Percentiles rank a stretch among this genome's conserved stretches.
Evolutionary conservation across 1,284 basidiomycete genomes (phyloP).

Genomic region (Boletus semigastroideus): DNA sequence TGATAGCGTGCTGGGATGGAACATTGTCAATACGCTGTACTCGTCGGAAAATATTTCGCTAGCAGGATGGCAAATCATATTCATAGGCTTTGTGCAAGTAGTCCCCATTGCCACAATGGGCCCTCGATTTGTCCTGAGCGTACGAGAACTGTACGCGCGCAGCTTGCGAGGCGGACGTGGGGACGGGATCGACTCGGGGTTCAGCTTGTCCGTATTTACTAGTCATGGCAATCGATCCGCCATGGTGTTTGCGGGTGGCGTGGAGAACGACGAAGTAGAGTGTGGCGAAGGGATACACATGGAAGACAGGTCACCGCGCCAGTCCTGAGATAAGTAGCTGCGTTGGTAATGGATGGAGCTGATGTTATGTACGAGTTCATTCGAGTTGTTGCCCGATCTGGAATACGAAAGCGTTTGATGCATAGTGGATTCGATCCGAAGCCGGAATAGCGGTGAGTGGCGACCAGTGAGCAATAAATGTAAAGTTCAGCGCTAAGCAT

Average conservation of each 20-base stretch:
- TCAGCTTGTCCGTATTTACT: too few relatives aligned
- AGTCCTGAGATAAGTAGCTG: too few relatives aligned
- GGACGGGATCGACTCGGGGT: slow-evolving; percentile 1
- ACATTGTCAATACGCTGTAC: background rate
- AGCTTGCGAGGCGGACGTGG: background rate
- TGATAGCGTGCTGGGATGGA: slow-evolving; percentile 4
- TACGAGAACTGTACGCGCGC: slow-evolving; percentile 5
- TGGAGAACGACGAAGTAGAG: background rate
- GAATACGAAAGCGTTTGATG: too few relatives aligned
- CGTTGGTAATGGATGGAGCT: too few relatives aligned
- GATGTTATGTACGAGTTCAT: too few relatives aligned
- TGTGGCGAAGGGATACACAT: background rate
- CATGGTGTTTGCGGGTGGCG: slow-evolving; percentile 5
- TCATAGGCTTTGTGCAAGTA: background rate
- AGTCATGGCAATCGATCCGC: too few relatives aligned
- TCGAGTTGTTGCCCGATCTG: too few relatives aligned
- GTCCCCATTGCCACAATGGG: slow-evolving; percentile 2
- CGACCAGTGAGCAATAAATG: too few relatives aligned
- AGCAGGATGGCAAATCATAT: background rate
- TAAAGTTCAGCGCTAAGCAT: too few relatives aligned
- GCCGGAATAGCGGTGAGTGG: too few relatives aligned
- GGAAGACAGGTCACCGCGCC: too few relatives aligned
- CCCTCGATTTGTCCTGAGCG: slow-evolving; percentile 10
- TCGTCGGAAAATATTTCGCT: background rate
- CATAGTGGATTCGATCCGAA: too few relatives aligned